These are phyloP conservation scores for Jamesozyma jinghongensis DNA, from an alignment of 805 yeast genomes.

Conservation along the genomic window DNA sequence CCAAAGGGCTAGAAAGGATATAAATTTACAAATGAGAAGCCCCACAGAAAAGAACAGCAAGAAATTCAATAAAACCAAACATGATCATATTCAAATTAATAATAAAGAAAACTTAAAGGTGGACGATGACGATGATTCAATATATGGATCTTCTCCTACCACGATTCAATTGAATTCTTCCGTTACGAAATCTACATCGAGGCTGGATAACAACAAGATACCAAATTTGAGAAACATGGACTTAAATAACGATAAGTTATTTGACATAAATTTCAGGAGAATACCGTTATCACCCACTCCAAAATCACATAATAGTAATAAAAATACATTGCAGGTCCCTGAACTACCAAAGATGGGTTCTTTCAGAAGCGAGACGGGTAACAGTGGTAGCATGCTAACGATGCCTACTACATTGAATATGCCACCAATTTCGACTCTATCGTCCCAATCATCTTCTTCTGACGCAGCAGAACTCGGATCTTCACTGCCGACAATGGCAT, in stretches of 20 bases:
- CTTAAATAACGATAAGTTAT: constrained; percentile 6
- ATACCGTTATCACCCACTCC: constrained; percentile 29
- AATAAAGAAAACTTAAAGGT: constrained; percentile 5
- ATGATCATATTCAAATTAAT: constrained; percentile 3
- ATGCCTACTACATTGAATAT: not conserved
- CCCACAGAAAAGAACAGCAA: constrained; percentile 6
- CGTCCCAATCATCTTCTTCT: not conserved
- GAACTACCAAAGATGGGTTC: constrained; percentile 33
- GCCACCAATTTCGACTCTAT: not conserved
- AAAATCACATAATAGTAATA: constrained; percentile 10
- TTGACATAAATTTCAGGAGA: constrained; percentile 5
- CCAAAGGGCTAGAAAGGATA: constrained; percentile 27
- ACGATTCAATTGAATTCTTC: constrained; percentile 30
- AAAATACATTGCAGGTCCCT: constrained; percentile 17
- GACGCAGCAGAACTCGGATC: not conserved
- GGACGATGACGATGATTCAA: constrained; percentile 12
- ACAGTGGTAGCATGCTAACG: not conserved
- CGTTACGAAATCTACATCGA: constrained; percentile 24
- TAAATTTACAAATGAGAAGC: constrained; percentile 8
- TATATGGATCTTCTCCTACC: constrained; percentile 30
- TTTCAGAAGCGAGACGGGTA: constrained; percentile 19
- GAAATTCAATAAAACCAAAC: constrained; percentile 1
- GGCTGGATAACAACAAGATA: constrained; percentile 11
- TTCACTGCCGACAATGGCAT: not conserved
- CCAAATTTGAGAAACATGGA: constrained; percentile 13